These are phyloP conservation scores for Xylariaceae sp. DNA, from an alignment of 2,329 filamentous ascomycete genomes.

Conservation along the genomic window DNA sequence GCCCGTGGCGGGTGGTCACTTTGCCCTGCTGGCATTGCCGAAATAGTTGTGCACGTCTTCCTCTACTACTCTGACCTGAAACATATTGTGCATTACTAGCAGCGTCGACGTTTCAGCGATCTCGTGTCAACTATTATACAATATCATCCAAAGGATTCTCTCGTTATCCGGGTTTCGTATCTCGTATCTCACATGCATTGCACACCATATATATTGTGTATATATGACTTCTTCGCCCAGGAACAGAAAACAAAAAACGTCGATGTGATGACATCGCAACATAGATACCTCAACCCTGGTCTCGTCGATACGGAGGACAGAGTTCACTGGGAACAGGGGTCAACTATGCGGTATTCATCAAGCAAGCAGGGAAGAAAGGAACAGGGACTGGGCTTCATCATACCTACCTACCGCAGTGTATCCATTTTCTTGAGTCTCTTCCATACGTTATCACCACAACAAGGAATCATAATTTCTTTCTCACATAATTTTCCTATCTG, in stretches of 20 bases:
- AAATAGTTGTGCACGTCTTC: neutral
- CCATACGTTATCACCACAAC: no score
- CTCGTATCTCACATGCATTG: neutral
- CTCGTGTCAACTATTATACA: neutral
- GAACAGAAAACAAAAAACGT: neutral
- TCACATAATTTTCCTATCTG: no score
- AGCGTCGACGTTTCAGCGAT: neutral
- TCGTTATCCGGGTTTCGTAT: neutral
- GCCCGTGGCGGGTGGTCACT: conserved; percentile 75
- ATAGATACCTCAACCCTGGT: neutral
- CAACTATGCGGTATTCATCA: no score
- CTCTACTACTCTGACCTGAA: no score
- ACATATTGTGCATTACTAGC: no score
- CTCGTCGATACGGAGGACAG: no score
- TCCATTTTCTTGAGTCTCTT: no score
- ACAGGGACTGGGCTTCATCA: no score
- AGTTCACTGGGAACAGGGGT: no score
- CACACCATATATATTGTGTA: neutral
- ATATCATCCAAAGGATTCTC: neutral
- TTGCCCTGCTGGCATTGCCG: conserved; percentile 65
- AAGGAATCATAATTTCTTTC: no score
- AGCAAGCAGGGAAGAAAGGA: no score
- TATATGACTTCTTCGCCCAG: neutral
- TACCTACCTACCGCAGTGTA: no score
- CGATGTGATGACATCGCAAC: neutral